Evolutionary conservation across 495 filamentous ascomycete genomes (phyloP).

Genomic region (Apodospora peruviana): DNA sequence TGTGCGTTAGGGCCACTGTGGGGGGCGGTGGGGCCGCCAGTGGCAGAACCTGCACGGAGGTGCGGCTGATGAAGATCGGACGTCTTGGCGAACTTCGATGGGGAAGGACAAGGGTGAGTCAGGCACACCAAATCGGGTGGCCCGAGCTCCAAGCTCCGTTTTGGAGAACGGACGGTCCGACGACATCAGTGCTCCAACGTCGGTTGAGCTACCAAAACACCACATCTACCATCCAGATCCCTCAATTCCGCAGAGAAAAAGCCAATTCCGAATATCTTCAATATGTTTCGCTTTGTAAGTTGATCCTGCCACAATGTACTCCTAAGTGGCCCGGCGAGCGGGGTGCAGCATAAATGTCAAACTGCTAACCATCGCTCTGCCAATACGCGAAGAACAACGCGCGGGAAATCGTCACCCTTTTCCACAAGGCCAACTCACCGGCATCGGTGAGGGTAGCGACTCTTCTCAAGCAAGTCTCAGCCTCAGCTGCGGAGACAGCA

Average conservation of each 20-base stretch:
- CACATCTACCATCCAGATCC: neutral
- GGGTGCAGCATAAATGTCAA: no score
- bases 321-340: no score
- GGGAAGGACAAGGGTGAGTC: no score
- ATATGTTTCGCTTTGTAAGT: constrained; percentile 25
- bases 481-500: constrained; percentile 51
- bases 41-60: no score
- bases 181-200: neutral
- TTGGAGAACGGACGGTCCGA: no score
- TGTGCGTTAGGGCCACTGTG: no score
- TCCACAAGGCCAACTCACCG: constrained; percentile 69
- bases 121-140: no score
- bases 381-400: constrained; percentile 57
- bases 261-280: neutral
- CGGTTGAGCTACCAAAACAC: neutral
- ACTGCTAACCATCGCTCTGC: neutral
- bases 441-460: constrained; percentile 62
- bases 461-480: constrained; percentile 68
- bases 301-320: neutral
- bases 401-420: constrained; percentile 90
- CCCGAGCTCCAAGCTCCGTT: constrained; percentile 1
- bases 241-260: neutral
- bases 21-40: no score
- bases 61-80: no score
- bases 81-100: no score